Evolutionary conservation across 169 alveolate genomes (phyloP), one percentile per base, ranked within the genome.

Genomic region (Theileria luwenshuni): DNA sequence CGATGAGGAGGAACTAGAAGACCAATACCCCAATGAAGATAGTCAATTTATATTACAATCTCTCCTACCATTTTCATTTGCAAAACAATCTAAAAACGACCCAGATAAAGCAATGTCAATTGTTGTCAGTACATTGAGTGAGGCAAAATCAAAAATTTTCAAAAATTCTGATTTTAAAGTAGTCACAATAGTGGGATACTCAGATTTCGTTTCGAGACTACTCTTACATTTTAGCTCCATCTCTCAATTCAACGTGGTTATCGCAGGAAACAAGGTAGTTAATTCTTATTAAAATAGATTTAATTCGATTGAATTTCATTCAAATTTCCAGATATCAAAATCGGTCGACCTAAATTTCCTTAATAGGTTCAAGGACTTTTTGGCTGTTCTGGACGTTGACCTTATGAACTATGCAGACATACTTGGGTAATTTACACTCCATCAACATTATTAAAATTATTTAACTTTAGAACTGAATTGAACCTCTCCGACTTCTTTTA

Each of bases 341-440:
- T 60, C 49, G 72, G 38, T 69, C 32, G 43, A 65, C n/a, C 12
- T 68, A 25, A n/a, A 35, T 5, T 2, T 59, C 27, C 25, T 76
- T 30, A 64, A 58, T 42, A 27, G 77, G 59, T 76, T 76, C 77
- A 76, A 69, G 58, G 21, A 52, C 45, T 76, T 76, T 54, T 21
- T 76, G 45, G 85, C 85, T 41, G 63, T 76, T 0, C 65, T 76
- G 30, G 85, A 76, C 23, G 85, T 73, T 12, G 85, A 76, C 71
- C 73, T 74, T 0, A 56, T 76, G 85, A 54, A 61, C 33, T 51
- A 76, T 6, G 6, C 38, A 1, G 85, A 76, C 21, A 74, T 76
- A 19, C 28, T 48, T 33, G 48, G 80, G 85, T 76, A 47, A 10
- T 67, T 12, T 38, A 2, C 1, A 6, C 15, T 38, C 25, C 32